These are phyloP conservation scores for Scenedesmus sp. DNA, from an alignment of 163 green algal genomes.

Conservation along the genomic window DNA sequence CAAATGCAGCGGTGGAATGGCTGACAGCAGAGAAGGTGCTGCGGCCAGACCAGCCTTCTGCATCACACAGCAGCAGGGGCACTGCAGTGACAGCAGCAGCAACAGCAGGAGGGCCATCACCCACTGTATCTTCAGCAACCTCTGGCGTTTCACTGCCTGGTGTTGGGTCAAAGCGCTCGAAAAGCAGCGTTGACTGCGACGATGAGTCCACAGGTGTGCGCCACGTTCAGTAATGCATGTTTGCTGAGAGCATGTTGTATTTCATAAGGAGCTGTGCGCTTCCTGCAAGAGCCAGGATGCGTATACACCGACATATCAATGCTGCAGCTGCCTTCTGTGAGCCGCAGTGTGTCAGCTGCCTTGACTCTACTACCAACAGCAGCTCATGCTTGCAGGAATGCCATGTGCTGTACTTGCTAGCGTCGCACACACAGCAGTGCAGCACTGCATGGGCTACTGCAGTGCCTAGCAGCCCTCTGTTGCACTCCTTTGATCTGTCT, in stretches of 20 bases:
- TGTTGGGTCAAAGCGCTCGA: constrained; percentile 46
- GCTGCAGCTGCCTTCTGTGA: too few species aligned
- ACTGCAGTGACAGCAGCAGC: constrained; percentile 13
- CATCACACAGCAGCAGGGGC: constrained; percentile 34
- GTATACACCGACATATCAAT: too few species aligned
- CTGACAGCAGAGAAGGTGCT: constrained; percentile 41
- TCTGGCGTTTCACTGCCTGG: constrained; percentile 5
- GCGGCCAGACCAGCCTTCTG: constrained; percentile 22
- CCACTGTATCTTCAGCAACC: constrained; percentile 29
- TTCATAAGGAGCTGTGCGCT: too few species aligned
- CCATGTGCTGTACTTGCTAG: neutral
- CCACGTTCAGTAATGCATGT: neutral
- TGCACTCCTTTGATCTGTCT: neutral
- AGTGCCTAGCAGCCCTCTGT: neutral
- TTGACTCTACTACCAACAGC: too few species aligned
- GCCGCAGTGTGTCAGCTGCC: too few species aligned
- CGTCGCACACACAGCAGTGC: neutral
- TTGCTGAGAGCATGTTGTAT: neutral
- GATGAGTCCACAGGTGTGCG: constrained; percentile 44
- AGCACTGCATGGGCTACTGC: neutral
- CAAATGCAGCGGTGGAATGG: constrained; percentile 33
- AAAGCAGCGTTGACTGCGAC: constrained; percentile 41
- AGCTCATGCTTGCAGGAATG: neutral
- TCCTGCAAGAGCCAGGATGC: too few species aligned
- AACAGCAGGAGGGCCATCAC: constrained; percentile 12